These are phyloP conservation scores for Aspergillus alliaceus DNA, from an alignment of 2,329 filamentous ascomycete genomes.

Conservation along the genomic window DNA sequence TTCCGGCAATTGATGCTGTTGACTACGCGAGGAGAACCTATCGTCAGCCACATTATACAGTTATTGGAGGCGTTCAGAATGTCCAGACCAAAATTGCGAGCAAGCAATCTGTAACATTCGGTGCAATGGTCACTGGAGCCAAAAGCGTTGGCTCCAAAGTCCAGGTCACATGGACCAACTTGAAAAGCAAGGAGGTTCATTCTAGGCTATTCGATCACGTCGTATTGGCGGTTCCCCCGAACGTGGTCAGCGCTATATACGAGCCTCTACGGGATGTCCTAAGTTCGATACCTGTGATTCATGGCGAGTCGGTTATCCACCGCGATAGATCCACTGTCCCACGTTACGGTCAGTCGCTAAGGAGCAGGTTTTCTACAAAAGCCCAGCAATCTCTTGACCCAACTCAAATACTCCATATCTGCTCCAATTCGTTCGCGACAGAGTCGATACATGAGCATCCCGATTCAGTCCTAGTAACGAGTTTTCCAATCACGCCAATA, in stretches of 20 bases:
- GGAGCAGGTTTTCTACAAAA: slow-evolving; percentile 2
- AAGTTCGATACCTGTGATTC: slow-evolving; percentile 19
- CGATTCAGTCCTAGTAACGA: slow-evolving; percentile 55
- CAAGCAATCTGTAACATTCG: slow-evolving; percentile 12
- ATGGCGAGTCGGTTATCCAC: neutral
- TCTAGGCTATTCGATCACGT: slow-evolving; percentile 32
- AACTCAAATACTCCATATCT: slow-evolving; percentile 38
- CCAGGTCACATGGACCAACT: slow-evolving; percentile 5
- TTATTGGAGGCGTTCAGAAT: slow-evolving; percentile 18
- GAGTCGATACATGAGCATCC: slow-evolving; percentile 56
- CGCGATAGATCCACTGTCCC: slow-evolving; percentile 3
- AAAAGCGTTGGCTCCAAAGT: slow-evolving; percentile 1
- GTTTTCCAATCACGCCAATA: slow-evolving; percentile 46
- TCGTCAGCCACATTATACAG: slow-evolving; percentile 20
- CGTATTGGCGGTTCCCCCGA: slow-evolving; percentile 57
- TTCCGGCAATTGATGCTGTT: slow-evolving; percentile 21
- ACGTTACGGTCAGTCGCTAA: slow-evolving; percentile 5
- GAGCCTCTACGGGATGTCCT: slow-evolving; percentile 46
- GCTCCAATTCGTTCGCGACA: slow-evolving; percentile 35
- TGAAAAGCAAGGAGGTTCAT: slow-evolving; percentile 14
- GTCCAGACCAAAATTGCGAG: slow-evolving; percentile 17
- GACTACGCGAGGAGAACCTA: slow-evolving; percentile 21
- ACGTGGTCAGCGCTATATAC: slow-evolving; percentile 53
- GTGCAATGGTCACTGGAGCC: slow-evolving; percentile 10
- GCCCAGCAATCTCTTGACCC: slow-evolving; percentile 21